Conservation (phyloP, 2,329 filamentous ascomycete species). For the Fusarium protoensiforme region DNA sequence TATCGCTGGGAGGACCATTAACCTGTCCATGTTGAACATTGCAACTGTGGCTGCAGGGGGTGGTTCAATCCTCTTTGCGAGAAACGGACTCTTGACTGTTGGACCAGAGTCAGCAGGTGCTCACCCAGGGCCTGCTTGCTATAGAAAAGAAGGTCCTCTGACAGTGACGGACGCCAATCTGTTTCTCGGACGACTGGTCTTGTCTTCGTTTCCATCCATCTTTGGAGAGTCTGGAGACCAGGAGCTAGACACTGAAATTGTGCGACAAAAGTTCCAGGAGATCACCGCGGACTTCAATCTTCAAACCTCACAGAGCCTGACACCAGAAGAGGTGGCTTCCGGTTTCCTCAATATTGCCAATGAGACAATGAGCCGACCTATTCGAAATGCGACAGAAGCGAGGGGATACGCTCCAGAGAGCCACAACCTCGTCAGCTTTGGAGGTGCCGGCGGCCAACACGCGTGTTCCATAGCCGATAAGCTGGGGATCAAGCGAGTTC, state of each 20-base stretch:
- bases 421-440: conserved; percentile 59
- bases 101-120: conserved; percentile 78
- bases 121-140: conserved; percentile 77
- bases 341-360: conserved; percentile 82
- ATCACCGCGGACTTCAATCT: conserved; percentile 54
- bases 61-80: conserved; percentile 68
- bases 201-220: conserved; percentile 75
- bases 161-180: conserved; percentile 79
- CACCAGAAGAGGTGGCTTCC: conserved; percentile 62
- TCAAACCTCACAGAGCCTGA: conserved; percentile 46
- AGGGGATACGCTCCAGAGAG: conserved; percentile 46
- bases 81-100: conserved; percentile 76
- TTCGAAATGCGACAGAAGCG: conserved; percentile 77
- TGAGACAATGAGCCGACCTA: conserved; percentile 80
- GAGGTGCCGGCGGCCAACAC: conserved; percentile 76
- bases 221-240: conserved; percentile 76
- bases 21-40: conserved; percentile 78
- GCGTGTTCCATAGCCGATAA: conserved; percentile 54
- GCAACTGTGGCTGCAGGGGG: conserved; percentile 71
- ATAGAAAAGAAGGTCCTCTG: conserved; percentile 75
- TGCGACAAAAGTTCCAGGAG: conserved; percentile 50
- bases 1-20: conserved; percentile 76
- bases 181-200: conserved; percentile 68
- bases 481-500: conserved; percentile 52
- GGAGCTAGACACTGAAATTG: conserved; percentile 53